Percentiles rank a stretch among this genome's conserved stretches.
Evolutionary conservation across 2,329 filamentous ascomycete species (phyloP).

Genomic region (Didymella exigua): DNA sequence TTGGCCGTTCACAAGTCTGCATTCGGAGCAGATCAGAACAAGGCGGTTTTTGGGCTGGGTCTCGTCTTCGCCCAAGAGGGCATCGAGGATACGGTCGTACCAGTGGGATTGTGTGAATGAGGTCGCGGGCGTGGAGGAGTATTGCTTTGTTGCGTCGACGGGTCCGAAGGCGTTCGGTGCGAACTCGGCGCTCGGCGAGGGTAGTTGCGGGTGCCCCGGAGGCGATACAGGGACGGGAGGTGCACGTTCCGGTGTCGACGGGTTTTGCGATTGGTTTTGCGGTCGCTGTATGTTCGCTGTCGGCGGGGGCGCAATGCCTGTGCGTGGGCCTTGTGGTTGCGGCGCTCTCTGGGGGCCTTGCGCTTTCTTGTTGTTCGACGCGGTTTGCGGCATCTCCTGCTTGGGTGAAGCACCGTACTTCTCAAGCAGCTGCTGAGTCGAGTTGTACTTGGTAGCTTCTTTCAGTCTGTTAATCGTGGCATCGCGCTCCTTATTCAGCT

Average conservation of each 20-base stretch:
- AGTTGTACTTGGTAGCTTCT: slow-evolving; percentile 92
- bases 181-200: slow-evolving; percentile 63
- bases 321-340: slow-evolving; percentile 51
- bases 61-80: slow-evolving; percentile 93
- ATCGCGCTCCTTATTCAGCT: slow-evolving; percentile 77
- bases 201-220: slow-evolving; percentile 30
- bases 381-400: slow-evolving; percentile 49
- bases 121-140: slow-evolving; percentile 44
- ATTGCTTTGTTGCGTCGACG: slow-evolving; percentile 36
- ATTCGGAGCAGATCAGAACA: slow-evolving; percentile 80
- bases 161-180: slow-evolving; percentile 71
- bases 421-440: slow-evolving; percentile 87
- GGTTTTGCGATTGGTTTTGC: slow-evolving; percentile 29
- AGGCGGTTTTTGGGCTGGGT: slow-evolving; percentile 89
- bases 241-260: slow-evolving; percentile 37
- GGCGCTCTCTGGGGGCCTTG: slow-evolving; percentile 39
- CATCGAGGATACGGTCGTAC: slow-evolving; percentile 94
- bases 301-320: slow-evolving; percentile 63
- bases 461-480: slow-evolving; percentile 94
- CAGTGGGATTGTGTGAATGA: slow-evolving; percentile 65
- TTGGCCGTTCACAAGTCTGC: slow-evolving; percentile 91
- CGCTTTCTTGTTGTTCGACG: slow-evolving; percentile 35
- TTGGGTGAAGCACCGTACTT: slow-evolving; percentile 77
- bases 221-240: slow-evolving; percentile 24
- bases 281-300: slow-evolving; percentile 67